Base-by-base conservation (phyloP, 2,329 filamentous ascomycete species). In the Chrysosporium queenslandicum region DNA sequence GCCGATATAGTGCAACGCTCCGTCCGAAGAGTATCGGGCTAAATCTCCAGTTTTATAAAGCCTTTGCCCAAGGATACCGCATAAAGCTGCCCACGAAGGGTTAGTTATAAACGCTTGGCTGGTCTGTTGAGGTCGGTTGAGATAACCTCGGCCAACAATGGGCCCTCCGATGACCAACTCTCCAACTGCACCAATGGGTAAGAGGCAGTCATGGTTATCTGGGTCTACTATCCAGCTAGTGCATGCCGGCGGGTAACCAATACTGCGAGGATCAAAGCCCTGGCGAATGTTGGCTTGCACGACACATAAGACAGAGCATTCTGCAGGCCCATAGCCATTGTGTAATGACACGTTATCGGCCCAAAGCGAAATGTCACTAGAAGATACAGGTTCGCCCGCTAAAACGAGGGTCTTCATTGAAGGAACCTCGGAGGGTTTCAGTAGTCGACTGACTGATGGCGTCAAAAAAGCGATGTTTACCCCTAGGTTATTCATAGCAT, bases 381-480 rank as follows among this genome's bases (percentile, higher is more conserved):
- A 59, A 1, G 69, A 63, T 54, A 69, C 64, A 34, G 71, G 69
- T 53, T 76, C 74, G 12, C 73, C 74, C 12, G 70, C 71, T 14
- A 71, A 63, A 2, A 67, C 61, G 25, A 78, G 58, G 0, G 64
- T 66, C 48, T 66, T 70, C 23, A 78, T 57, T 0, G 64, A 66
- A 1, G 73, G 72, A 0, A 77, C 66, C 11, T 65, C 66, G 23
- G 66, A 61, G 0, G 72, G 73, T 6, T 68, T 64, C 0, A 78
- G 53, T 0, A 72, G 66, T 16, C 69, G 66, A 0, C 78, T 77
- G 16, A 85, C 71, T 0, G 78, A 72, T 1, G 80, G 77, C 0
- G 81, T 83, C 56, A 81, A 72, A 58, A 77, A 74, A 2, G 73
- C 74, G 68, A 72, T 74, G 25, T 59, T 56, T 14, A 37, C 34